A percentile compares a stretch with the other conserved stretches of the same genome.
Evolutionary conservation across 1,284 basidiomycete genomes (phyloP).

Genomic region (Hortiboletus rubellus): DNA sequence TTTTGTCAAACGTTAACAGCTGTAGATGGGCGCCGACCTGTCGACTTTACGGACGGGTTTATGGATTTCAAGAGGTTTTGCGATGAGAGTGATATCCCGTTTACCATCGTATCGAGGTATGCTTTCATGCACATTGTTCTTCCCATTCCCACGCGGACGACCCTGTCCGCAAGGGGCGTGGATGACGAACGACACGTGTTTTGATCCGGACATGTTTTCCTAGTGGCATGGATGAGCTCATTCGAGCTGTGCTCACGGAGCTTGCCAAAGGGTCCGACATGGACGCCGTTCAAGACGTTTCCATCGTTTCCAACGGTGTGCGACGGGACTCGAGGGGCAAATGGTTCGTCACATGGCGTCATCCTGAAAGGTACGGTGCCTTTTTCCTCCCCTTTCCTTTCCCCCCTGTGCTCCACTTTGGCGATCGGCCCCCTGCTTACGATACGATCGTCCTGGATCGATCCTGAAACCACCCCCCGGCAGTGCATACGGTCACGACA

Average conservation of each 20-base stretch:
- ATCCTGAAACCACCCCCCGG: not conserved
- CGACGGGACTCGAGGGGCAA: slow-evolving; percentile 58
- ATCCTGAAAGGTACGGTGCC: slow-evolving; percentile 71
- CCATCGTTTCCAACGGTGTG: slow-evolving; percentile 90
- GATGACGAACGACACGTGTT: not conserved
- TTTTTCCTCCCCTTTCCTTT: no score
- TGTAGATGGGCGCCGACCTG: slow-evolving; percentile 41
- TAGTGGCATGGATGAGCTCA: slow-evolving; percentile 90
- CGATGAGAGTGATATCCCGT: slow-evolving; percentile 72
- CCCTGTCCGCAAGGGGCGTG: slow-evolving; percentile 1
- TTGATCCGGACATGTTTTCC: slow-evolving; percentile 4
- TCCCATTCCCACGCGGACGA: slow-evolving; percentile 10
- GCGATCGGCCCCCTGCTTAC: not conserved
- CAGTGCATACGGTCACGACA: slow-evolving; percentile 90
- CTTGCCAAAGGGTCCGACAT: slow-evolving; percentile 59
- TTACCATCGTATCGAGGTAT: slow-evolving; percentile 91
- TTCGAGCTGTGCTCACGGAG: slow-evolving; percentile 82
- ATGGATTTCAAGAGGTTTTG: slow-evolving; percentile 83
- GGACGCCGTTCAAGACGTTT: slow-evolving; percentile 72
- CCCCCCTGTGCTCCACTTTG: not conserved
- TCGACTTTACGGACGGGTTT: slow-evolving; percentile 86
- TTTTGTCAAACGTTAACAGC: slow-evolving; percentile 4
- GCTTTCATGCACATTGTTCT: slow-evolving; percentile 13
- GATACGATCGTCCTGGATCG: not conserved
- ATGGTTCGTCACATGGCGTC: slow-evolving; percentile 87